phyloP scores from a whole-genome alignment of 768 basidiomycete genomes.

The Paxillus ammoniavirescens region DNA sequence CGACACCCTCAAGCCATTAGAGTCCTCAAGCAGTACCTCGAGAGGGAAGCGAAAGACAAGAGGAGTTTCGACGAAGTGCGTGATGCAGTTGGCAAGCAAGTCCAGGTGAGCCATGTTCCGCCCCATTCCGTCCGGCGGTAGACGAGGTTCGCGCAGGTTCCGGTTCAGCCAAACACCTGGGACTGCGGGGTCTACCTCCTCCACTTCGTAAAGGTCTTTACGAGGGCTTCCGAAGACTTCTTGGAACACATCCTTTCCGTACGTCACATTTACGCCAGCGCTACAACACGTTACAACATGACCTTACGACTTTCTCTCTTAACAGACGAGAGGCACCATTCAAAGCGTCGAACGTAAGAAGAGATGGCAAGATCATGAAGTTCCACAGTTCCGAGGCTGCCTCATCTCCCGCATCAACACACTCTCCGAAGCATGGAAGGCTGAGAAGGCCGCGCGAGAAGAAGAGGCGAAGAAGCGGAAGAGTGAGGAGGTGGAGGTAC shows the following conservation, averaged over 20 bases:
- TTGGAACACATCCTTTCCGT: constrained; percentile 45
- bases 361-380: constrained; percentile 53
- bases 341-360: constrained; percentile 38
- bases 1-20: constrained; percentile 66
- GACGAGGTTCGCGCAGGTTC: constrained; percentile 54
- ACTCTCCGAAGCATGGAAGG: constrained; percentile 57
- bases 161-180: constrained; percentile 82
- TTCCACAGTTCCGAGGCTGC: constrained; percentile 46
- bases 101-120: constrained; percentile 41
- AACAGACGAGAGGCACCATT: constrained; percentile 32
- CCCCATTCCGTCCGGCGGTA: not conserved
- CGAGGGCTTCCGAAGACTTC: constrained; percentile 56
- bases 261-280: not conserved
- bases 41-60: constrained; percentile 78
- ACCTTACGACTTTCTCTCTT: constrained; percentile 2
- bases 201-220: constrained; percentile 80
- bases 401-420: constrained; percentile 40
- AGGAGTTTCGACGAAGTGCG: constrained; percentile 38
- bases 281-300: not conserved
- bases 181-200: constrained; percentile 94
- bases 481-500: constrained; percentile 17
- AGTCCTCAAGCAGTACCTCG: constrained; percentile 65
- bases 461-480: constrained; percentile 32
- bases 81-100: constrained; percentile 46
- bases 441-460: constrained; percentile 37